Conservation (phyloP, 1,139 yeast species). For the Nakaseomyces bracarensis region DNA sequence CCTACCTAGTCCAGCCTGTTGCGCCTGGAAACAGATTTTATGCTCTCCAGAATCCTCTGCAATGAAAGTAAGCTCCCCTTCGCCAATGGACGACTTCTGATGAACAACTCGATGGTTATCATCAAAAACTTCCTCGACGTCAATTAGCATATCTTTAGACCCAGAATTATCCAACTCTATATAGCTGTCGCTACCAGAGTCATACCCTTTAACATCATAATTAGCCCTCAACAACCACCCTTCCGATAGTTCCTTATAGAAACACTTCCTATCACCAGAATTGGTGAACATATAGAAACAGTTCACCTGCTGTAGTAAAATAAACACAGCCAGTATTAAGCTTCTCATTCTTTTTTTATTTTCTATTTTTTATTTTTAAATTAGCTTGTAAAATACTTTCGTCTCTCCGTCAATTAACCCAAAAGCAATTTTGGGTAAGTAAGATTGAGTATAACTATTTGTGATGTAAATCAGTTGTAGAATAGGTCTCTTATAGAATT, state of each 20-base stretch:
- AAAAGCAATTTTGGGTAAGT: no score
- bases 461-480: no score
- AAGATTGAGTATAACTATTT: no score
- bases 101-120: conserved; percentile 59
- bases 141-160: conserved; percentile 41
- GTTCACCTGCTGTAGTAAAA: conserved; percentile 15
- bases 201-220: conserved; percentile 51
- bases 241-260: conserved; percentile 55
- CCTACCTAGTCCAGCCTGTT: conserved; percentile 45
- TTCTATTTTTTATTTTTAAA: not conserved
- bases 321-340: not conserved
- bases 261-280: conserved; percentile 55
- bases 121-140: conserved; percentile 57
- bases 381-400: no score
- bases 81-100: conserved; percentile 46
- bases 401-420: no score
- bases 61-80: conserved; percentile 59
- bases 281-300: conserved; percentile 44
- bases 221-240: conserved; percentile 55
- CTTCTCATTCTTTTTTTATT: not conserved
- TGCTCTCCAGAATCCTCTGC: conserved; percentile 69
- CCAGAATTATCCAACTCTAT: conserved; percentile 31
- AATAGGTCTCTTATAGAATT: no score
- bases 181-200: conserved; percentile 38
- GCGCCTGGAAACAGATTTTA: conserved; percentile 60